Evolutionary conservation across 2,329 filamentous ascomycete genomes (phyloP).

Genomic region (Delphinella strobiligena): DNA sequence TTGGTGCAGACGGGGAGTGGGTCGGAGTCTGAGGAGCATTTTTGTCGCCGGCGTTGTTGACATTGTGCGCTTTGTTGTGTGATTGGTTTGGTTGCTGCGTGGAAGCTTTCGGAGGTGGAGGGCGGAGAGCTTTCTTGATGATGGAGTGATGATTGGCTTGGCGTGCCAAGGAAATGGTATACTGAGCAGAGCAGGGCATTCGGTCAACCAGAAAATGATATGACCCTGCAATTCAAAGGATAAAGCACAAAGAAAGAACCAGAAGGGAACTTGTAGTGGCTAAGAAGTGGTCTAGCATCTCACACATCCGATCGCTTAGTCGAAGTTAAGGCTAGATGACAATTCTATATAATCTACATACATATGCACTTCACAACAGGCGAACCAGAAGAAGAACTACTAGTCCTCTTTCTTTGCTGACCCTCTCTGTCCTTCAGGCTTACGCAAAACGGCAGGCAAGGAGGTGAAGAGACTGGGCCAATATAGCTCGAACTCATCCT

Average conservation of each 20-base stretch:
- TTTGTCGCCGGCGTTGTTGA: neutral
- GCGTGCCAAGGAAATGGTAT: neutral
- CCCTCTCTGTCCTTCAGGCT: slow-evolving; percentile 13
- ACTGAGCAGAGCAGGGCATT: too few species aligned
- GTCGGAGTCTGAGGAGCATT: neutral
- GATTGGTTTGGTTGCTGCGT: neutral
- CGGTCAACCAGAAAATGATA: too few species aligned
- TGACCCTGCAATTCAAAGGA: too few species aligned
- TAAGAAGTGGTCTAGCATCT: too few species aligned
- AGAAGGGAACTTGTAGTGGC: too few species aligned
- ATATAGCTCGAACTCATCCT: slow-evolving; percentile 56
- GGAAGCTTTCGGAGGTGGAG: neutral
- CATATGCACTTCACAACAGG: too few species aligned
- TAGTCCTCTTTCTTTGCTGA: slow-evolving; percentile 20
- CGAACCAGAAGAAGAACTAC: neutral
- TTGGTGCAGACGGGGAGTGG: neutral
- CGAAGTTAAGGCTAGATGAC: too few species aligned
- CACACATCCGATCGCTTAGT: too few species aligned
- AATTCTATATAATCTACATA: too few species aligned
- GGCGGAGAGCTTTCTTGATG: too few species aligned
- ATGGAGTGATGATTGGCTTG: neutral
- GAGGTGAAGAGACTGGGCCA: slow-evolving; percentile 54
- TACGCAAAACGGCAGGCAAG: slow-evolving; percentile 39
- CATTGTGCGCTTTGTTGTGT: neutral
- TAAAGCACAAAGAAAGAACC: too few species aligned